phyloP scores from a whole-genome alignment of 371 early-diverging fungal species.

The Batrachochytrium dendrobatidis region DNA sequence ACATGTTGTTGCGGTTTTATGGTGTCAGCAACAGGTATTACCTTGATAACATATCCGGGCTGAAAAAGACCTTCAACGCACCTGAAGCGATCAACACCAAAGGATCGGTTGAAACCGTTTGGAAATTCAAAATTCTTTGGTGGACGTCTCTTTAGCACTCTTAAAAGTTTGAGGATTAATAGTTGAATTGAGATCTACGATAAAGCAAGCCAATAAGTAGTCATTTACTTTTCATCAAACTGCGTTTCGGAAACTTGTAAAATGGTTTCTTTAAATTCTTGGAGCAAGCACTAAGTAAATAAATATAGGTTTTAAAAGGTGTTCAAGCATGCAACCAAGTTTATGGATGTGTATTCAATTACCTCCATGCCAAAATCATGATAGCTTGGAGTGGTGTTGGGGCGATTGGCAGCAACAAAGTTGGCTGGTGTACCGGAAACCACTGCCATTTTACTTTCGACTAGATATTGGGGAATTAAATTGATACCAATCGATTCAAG shows the following conservation, averaged over 20 bases:
- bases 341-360: neutral
- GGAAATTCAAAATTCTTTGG: slow-evolving; percentile 85
- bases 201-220: slow-evolving; percentile 15
- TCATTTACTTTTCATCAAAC: slow-evolving; percentile 60
- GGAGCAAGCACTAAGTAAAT: slow-evolving; percentile 38
- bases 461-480: slow-evolving; percentile 78
- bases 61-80: slow-evolving; percentile 86
- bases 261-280: slow-evolving; percentile 90
- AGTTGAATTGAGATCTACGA: slow-evolving; percentile 1
- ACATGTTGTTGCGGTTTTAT: no score
- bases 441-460: slow-evolving; percentile 65
- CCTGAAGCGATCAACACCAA: slow-evolving; percentile 75
- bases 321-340: neutral
- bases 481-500: slow-evolving; percentile 53
- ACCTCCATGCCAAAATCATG: slow-evolving; percentile 41
- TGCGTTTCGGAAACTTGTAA: slow-evolving; percentile 73
- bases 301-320: neutral
- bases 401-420: slow-evolving; percentile 46
- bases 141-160: slow-evolving; percentile 11
- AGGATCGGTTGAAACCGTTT: slow-evolving; percentile 80
- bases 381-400: slow-evolving; percentile 58
- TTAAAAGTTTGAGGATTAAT: neutral
- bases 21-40: no score
- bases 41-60: slow-evolving; percentile 33
- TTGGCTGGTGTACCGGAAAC: slow-evolving; percentile 60